Percentiles rank a stretch among this genome's conserved stretches.
Conservation (phyloP, 768 basidiomycete species). For the Serendipita sp. region DNA sequence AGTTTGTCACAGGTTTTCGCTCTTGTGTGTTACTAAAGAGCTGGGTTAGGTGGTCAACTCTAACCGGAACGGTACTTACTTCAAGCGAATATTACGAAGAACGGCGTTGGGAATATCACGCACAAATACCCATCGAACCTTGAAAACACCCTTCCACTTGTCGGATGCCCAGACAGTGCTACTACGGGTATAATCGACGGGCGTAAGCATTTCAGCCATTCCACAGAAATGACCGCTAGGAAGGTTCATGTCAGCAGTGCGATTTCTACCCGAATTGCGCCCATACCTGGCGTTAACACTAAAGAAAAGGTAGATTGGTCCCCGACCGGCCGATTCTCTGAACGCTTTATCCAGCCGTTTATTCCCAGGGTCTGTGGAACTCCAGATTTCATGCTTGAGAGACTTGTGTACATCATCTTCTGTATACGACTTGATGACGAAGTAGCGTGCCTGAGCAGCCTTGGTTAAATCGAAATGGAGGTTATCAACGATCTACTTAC, state of each 20-base stretch:
- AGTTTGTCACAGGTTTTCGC: constrained; percentile 95
- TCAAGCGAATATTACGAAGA: constrained; percentile 74
- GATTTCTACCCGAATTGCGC: constrained; percentile 2
- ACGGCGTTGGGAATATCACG: constrained; percentile 86
- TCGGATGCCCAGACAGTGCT: constrained; percentile 98
- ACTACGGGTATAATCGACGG: constrained; percentile 87
- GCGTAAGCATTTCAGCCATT: constrained; percentile 95
- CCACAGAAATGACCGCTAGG: constrained; percentile 90
- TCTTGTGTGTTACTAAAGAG: constrained; percentile 81
- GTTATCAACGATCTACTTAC: constrained; percentile 27
- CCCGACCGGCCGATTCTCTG: constrained; percentile 79
- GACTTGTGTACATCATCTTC: constrained; percentile 99
- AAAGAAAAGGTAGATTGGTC: constrained; percentile 96
- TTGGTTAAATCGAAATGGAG: background rate
- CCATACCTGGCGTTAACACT: constrained; percentile 77
- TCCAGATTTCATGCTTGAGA: constrained; percentile 95
- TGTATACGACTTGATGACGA: constrained; percentile 98
- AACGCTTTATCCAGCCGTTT: constrained; percentile 95
- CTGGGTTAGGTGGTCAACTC: background rate
- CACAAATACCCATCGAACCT: constrained; percentile 95
- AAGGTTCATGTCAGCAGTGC: background rate
- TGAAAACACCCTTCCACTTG: constrained; percentile 99
- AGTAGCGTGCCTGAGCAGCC: constrained; percentile 56
- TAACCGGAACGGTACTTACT: constrained; percentile 29
- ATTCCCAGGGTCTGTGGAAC: constrained; percentile 91